Conservation (phyloP, 208 protist species). For the Zelonia costaricensis region DNA sequence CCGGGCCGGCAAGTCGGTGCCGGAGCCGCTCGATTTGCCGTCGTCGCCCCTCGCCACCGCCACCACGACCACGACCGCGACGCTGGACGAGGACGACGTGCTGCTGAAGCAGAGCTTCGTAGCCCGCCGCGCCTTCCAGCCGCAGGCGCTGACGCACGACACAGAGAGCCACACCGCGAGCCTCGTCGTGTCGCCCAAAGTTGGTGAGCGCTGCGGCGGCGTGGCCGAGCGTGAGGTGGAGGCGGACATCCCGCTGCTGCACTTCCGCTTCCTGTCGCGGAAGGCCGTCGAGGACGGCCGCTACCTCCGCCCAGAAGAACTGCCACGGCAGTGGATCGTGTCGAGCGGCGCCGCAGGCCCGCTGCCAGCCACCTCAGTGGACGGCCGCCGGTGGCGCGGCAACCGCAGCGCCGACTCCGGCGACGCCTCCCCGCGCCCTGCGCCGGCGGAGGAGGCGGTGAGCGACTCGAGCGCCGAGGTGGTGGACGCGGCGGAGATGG, state of each 20-base stretch:
- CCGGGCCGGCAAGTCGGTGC: background rate
- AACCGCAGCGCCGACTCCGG: background rate
- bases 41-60: background rate
- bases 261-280: conserved; percentile 47
- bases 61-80: background rate
- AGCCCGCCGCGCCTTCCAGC: conserved; percentile 30
- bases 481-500: conserved; percentile 6
- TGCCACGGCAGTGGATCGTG: conserved; percentile 13
- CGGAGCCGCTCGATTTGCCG: background rate
- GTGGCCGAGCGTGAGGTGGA: conserved; percentile 44
- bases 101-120: conserved; percentile 34
- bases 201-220: conserved; percentile 10
- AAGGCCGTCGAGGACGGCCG: conserved; percentile 15
- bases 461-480: conserved; percentile 8
- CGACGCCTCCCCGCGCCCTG: background rate
- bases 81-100: conserved; percentile 14
- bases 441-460: background rate
- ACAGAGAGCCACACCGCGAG: conserved; percentile 28
- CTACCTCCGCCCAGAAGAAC: conserved; percentile 8
- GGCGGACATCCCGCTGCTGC: conserved; percentile 50
- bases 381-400: background rate
- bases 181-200: conserved; percentile 24
- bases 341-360: background rate
- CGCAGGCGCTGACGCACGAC: conserved; percentile 26
- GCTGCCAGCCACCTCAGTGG: background rate